Evolutionary conservation across 2,329 filamentous ascomycete species (phyloP), one percentile per base, ranked within the genome.

Genomic region (Cryphonectria parasitica): DNA sequence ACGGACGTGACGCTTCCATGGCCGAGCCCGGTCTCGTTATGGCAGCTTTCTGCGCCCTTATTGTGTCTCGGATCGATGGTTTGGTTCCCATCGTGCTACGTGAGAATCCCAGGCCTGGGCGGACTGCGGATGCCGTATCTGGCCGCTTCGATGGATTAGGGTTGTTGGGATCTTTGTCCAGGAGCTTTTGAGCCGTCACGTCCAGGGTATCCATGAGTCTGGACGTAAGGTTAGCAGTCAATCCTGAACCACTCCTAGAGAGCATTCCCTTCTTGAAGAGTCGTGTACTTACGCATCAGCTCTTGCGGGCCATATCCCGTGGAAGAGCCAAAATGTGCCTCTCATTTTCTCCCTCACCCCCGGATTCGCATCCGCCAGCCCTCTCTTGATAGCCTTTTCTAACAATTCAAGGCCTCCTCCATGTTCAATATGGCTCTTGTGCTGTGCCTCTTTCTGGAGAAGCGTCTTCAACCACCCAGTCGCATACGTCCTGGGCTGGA

Each of bases 311-410:
- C 94, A 98, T 25, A 93, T 86, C 45, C 84, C 84, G 71, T 90
- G 89, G 79, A 95, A 98, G 0, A 85, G 84, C 96, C 96, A 99
- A 80, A 93, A 99, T 0, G 94, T 93, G 52, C 89, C 87, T 75
- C 96, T 89, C 86, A 92, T 95, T 74, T 89, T 91, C 80, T 97
- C 94, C 76, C 96, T 89, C 62, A 98, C 95, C 41, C 91, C 92
- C 10, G 95, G 94, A 77, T 98, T 97, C 17, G 95, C 86, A 82
- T 99, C 96, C 31, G 86, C 86, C n/a, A 99, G 86, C 0, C 95
- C 93, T 78, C 94, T 97, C 79, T 92, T 94, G 77, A 99, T 89
- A 75, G 92, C 93, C 80, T 97, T 97, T 74, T 97, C 94, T 19
- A 97, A 88, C 39, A 93, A 77, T 17, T 97, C 94, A 28, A 97